Percentiles rank a stretch among this genome's conserved stretches.
These are phyloP conservation scores for Erysimum cheiri DNA, from an alignment of 441 rosid genomes.

Conservation along the genomic window DNA sequence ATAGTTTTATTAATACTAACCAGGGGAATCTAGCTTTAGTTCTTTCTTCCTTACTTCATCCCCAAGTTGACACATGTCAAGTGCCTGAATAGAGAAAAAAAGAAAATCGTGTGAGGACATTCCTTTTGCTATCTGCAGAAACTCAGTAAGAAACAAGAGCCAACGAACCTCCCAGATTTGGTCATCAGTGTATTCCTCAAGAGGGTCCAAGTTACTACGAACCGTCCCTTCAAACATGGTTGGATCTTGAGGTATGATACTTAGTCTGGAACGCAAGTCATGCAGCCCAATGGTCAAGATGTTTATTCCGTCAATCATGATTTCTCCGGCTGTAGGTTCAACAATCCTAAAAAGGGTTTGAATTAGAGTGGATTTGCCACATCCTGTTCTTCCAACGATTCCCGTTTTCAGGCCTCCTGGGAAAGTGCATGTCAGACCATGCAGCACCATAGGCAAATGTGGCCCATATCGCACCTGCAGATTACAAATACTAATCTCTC, in stretches of 20 bases:
- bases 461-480: slow-evolving; percentile 86
- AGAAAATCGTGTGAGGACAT: slow-evolving; percentile 19
- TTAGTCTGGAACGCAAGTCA: slow-evolving; percentile 75
- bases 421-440: slow-evolving; percentile 79
- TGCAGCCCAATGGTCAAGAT: slow-evolving; percentile 82
- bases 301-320: slow-evolving; percentile 67
- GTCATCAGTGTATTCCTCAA: slow-evolving; percentile 75
- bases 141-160: slow-evolving; percentile 35
- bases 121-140: slow-evolving; percentile 19
- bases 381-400: slow-evolving; percentile 87
- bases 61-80: slow-evolving; percentile 90
- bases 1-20: slow-evolving; percentile 42
- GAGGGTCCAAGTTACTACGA: slow-evolving; percentile 84
- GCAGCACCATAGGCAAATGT: slow-evolving; percentile 84
- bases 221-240: slow-evolving; percentile 95
- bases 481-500: slow-evolving; percentile 63
- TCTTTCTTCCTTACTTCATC: slow-evolving; percentile 84
- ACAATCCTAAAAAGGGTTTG: slow-evolving; percentile 86
- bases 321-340: slow-evolving; percentile 73
- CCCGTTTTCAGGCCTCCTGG: slow-evolving; percentile 86
- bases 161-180: slow-evolving; percentile 85
- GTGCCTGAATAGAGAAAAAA: slow-evolving; percentile 53
- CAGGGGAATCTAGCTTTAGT: slow-evolving; percentile 66
- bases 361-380: slow-evolving; percentile 94
- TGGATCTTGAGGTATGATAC: slow-evolving; percentile 95